Evolutionary conservation across 306 rosid genomes (phyloP).

Genomic region (Inga oerstediana): DNA sequence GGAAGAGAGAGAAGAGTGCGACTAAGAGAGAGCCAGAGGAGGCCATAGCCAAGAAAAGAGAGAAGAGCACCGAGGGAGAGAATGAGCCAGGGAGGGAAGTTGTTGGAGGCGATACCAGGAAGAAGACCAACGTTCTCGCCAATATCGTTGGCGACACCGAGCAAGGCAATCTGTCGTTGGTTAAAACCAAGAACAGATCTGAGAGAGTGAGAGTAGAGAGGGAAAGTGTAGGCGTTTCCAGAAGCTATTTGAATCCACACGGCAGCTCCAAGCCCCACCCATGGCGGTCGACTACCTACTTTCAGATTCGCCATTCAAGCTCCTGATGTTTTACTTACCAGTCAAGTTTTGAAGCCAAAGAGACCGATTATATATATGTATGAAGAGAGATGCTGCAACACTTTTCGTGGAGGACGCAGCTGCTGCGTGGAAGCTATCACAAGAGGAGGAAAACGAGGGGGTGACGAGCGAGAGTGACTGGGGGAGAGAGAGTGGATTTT

Average conservation of each 20-base stretch:
- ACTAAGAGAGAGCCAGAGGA: conserved; percentile 63
- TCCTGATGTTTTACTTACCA: too few species aligned
- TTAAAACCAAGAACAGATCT: conserved; percentile 72
- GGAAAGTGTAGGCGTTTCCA: conserved; percentile 61
- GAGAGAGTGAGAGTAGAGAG: conserved; percentile 72
- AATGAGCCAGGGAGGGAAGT: conserved; percentile 74
- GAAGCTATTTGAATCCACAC: conserved; percentile 77
- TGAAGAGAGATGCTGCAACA: neutral
- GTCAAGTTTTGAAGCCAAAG: neutral
- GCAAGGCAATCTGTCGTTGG: conserved; percentile 67
- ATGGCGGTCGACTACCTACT: conserved; percentile 75
- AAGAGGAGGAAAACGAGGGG: neutral
- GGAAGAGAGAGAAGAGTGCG: conserved; percentile 51
- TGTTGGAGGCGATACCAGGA: conserved; percentile 75
- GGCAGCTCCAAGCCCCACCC: conserved; percentile 85
- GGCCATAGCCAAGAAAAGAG: conserved; percentile 68
- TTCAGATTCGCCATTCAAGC: conserved; percentile 50
- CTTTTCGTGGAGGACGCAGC: neutral
- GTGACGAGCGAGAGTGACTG: neutral
- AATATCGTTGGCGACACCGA: conserved; percentile 81
- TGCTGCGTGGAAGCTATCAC: neutral
- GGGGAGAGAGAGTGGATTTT: neutral
- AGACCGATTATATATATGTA: neutral
- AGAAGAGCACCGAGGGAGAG: conserved; percentile 58
- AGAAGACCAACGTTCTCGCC: conserved; percentile 83